Base-by-base conservation (phyloP, 2,329 filamentous ascomycete species). In the Colletotrichum zoysiae region DNA sequence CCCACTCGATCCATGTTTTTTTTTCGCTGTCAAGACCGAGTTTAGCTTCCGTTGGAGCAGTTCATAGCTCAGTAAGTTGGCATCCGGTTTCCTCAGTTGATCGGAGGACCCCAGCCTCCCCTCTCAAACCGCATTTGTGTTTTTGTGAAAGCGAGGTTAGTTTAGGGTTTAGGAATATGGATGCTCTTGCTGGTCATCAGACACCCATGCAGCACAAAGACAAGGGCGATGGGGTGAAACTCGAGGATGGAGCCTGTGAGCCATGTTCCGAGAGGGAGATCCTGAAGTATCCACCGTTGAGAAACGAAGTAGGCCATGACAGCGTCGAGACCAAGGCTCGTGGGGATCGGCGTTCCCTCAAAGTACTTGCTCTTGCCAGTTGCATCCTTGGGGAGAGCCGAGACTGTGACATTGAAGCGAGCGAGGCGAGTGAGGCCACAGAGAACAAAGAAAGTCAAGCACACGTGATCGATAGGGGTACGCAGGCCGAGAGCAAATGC, bases 341-440 rank as follows among this genome's bases (percentile, higher is more conserved):
- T 98, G 1, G 96, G 96, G 78, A 98, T 98, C 1, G 96, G 96
- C 0, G 95, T 97, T 77, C 96, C 96, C 84, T 99, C 96, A 77
- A 99, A 99, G 84, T 97, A 99, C 79, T 93, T 89, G 71, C 93
- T 94, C 85, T 99, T 99, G 76, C 96, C 96, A 0, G 89, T 90
- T 60, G 91, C 92, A 80, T 99, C 96, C 84, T 98, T 98, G 74
- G 96, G 96, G 16, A 99, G 89, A 76, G 92, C 91, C 46, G 91
- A 88, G 48, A 96, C 95, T 14, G 96, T 98, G 63, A 99, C 96
- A 82, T 99, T 99, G 90, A 99, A 99, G 75, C 96, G 93, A 57
- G 96, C 96, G 14, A 99, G 90, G 61, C 96, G 92, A 3, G 95
- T 97, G 58, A 99, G 90, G 69, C 96, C 96, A 83, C 94, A 97